Base-by-base conservation (phyloP, 164 flowering plant species). In the Stephania japonica region DNA sequence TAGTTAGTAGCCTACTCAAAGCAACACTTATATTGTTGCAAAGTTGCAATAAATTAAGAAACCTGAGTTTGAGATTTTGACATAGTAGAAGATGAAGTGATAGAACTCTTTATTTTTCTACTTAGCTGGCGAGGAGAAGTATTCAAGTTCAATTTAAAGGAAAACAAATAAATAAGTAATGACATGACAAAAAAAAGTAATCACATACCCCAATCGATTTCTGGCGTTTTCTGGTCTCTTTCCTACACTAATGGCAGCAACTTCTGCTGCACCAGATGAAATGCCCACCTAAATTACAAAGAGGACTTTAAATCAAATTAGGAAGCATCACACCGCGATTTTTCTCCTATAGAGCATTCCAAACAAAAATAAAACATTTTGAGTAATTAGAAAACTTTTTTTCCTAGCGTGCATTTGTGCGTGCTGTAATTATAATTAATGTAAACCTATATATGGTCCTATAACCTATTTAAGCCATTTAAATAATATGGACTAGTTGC, bases 261-360 rank as follows among this genome's bases (percentile, higher is more conserved):
- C 88, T 7, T 96, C 92, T 0, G 96, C 97, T 0, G 98, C 99
- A 65, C 98, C 99, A 62, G 98, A 95, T 65, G 99, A 95, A 79
- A 93, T 91, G 16, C 98, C 97, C 68, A 91, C 98, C 98, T 94
- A 82, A 70, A 73, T 25, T 69, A 56, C n/a, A 19, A 2, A 10
- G n/a, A 18, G 21, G 62, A 56, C 4, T 56, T 56, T 32, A 32
- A 32, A 32, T 32, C 38, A 32, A 32, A 32, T 32, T 32, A 32
- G 4, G 38, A 32, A 32, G 38, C 38, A 1, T 32, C 38, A 32
- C 38, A 4, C 38, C 38, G 38, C 38, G 38, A 32, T 32, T 32
- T 32, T 2, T 32, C 38, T 4, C 38, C 38, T 32, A 32, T 32
- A 32, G 38, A 32, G 38, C 38, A 2, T 32, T 32, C 38, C 38